Evolutionary conservation across 192 early-diverging fungal species (phyloP), one percentile per base, ranked within the genome.

Genomic region (Backusella macrospora): DNA sequence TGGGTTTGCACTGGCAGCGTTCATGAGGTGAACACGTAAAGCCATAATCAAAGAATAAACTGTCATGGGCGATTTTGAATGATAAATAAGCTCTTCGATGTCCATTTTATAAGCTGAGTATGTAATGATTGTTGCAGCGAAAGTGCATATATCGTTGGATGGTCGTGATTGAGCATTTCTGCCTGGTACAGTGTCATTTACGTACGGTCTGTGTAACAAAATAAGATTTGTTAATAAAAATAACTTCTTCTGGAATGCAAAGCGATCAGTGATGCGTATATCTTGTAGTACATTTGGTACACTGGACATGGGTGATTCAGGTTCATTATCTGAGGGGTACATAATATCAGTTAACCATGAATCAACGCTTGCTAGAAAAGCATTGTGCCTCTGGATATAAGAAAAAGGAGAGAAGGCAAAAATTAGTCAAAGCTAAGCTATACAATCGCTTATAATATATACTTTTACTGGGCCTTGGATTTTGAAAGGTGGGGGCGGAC

Each of bases 181-280:
- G 4, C 76, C 80, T 13, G 81, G 69, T 18, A 66, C 65, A 39
- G 73, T 76, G 12, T 81, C 83, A 15, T 77, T 75, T 65, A 86
- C 85, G 67, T 86, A 86, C 3, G 85, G 85, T 49, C 84, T 75
- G 55, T 86, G 85, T 59, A 85, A 68, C 12, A 82, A 44, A 34
- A 86, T 86, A 23, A 86, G 40, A 8, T 77, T 76, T 0, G 84
- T 81, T 59, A 85, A 74, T 55, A 83, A 82, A 18, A 66, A 66
- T 18, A 66, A 23, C 12, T 42, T 38, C n/a, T 66, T 23, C 79
- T 77, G 71, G 82, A 76, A 68, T 74, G 77, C 21, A 72, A 65
- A 21, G 72, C 65, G 44, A 67, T 73, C 64, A 23, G 62, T 63
- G 37, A 77, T 66, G 8, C 52, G 64, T 7, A 45, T 47, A 47